Percentiles rank a stretch among this genome's conserved stretches.
phyloP scores from a whole-genome alignment of 1,284 basidiomycete species.

The Heterobasidion irregulare region DNA sequence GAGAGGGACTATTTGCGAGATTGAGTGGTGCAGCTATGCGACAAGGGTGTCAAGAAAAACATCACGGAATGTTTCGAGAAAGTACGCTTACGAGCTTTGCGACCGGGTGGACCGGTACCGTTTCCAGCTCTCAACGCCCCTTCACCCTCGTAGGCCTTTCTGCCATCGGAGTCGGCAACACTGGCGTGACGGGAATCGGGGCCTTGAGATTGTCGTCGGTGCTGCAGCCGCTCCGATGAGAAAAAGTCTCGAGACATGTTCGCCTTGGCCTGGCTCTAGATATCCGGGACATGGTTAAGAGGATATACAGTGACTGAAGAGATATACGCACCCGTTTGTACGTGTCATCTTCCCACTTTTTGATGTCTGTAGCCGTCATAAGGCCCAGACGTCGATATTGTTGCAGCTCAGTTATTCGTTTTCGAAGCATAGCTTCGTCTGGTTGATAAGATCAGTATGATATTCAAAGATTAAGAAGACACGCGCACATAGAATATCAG shows the following conservation, averaged over 20 bases:
- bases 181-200: slow-evolving; percentile 45
- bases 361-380: slow-evolving; percentile 77
- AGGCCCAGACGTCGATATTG: slow-evolving; percentile 82
- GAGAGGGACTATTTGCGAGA: slow-evolving; percentile 76
- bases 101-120: slow-evolving; percentile 29
- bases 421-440: slow-evolving; percentile 84
- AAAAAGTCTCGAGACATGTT: slow-evolving; percentile 48
- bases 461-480: neutral
- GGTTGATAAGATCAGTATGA: neutral
- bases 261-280: slow-evolving; percentile 50
- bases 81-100: slow-evolving; percentile 39
- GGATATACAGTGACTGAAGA: slow-evolving; percentile 1
- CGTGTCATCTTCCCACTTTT: slow-evolving; percentile 76
- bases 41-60: slow-evolving; percentile 5
- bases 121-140: slow-evolving; percentile 38
- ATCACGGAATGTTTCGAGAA: slow-evolving; percentile 2
- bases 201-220: slow-evolving; percentile 46
- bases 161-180: slow-evolving; percentile 32
- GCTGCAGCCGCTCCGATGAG: slow-evolving; percentile 40
- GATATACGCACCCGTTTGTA: slow-evolving; percentile 53
- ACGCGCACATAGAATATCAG: slow-evolving; percentile 80
- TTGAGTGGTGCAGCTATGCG: slow-evolving; percentile 66
- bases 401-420: slow-evolving; percentile 84
- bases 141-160: slow-evolving; percentile 52
- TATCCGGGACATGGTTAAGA: slow-evolving; percentile 5